Evolutionary conservation across 2,329 filamentous ascomycete species (phyloP), one percentile per base, ranked within the genome.

Genomic region (Cladophialophora chaetospira): DNA sequence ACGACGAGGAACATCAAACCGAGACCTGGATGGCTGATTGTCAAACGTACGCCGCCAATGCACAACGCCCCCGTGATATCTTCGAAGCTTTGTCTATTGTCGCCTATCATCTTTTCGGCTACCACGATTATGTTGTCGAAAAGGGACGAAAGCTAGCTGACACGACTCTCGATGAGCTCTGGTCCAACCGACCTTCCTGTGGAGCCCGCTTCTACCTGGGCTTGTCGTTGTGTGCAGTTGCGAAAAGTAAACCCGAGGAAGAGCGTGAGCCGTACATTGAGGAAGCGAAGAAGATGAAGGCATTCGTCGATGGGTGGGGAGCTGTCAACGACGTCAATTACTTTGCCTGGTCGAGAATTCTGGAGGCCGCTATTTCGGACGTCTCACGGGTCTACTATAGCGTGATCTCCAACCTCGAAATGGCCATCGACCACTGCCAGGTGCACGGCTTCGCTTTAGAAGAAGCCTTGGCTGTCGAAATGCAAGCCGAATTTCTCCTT

Each of bases 401-500:
- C 10, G 75, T 81, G 2, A 74, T 84, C 17, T 69, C 71, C n/a
- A 69, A 71, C 15, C 80, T 80, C 57, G 80, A 86, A 70, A 73
- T 76, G 54, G 81, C 84, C 3, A 78, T 85, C 57, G 82, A 86
- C 63, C 83, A 86, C 63, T 79, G 79, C 44, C 80, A 86, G 62
- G 69, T 83, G 1, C 76, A 86, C 65, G 77, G 77, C 11, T 84
- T 82, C 65, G 72, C 77, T 1, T 66, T 86, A 21, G 84, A 87
- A 57, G 82, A 86, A 65, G 84, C 80, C 2, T 73, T 85, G 25
- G 74, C 79, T 33, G 75, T 82, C 35, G 84, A 87, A 69, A 68
- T 86, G n/a, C 84, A 86, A 63, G 82, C 73, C 2, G 82, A 84
- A 46, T 86, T 79, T 66, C 69, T 85, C 17, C 70, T 83, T 28